Base-by-base conservation (phyloP, 495 filamentous ascomycete species). In the Trichoderma reesei region DNA sequence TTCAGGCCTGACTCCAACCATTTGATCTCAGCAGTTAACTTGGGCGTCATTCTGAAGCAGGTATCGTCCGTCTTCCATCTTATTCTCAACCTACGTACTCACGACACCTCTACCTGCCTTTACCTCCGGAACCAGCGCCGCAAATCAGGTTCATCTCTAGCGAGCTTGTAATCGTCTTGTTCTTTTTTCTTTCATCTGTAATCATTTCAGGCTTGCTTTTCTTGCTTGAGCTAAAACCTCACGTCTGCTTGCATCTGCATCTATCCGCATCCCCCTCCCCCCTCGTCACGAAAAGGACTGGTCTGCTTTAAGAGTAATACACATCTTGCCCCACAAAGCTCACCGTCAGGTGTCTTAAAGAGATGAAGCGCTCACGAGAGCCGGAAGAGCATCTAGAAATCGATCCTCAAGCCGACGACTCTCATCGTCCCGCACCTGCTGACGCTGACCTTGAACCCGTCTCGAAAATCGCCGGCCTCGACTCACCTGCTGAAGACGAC, bases 281-380 rank as follows among this genome's bases (percentile, higher is more conserved):
- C 46, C 14, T 26, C 2, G 5, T 56, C 26, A 34, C 51, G 26
- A 14, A 14, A 41, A 41, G 5, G 26, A 36, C 34, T 38, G 59
- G 59, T 61, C 16, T 13, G 36, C 39, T 13, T 61, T 16, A 41
- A 61, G 26, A 61, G 36, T 41, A 61, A 61, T 39, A 26, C 26
- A 26, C 26, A 61, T 34, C 14, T 41, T 41, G 6, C 59, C 59
- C 59, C 59, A 38, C 36, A 38, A 36, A 61, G 59, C 36, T 61
- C 59, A 39, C 59, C 5, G 33, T 39, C 8, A 1, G 10, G 20
- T 60, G 18, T 60, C 0, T 60, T 31, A 59, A 37, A 36, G 73
- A 65, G 64, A 81, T 81, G 79, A 81, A 81, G 74, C 79, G 79
- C 74, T 79, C 78, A 79, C 77, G 79, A 72, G 78, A 79, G 72